These are phyloP conservation scores for Talaromyces ruber DNA, from an alignment of 495 filamentous ascomycete genomes.

Conservation along the genomic window DNA sequence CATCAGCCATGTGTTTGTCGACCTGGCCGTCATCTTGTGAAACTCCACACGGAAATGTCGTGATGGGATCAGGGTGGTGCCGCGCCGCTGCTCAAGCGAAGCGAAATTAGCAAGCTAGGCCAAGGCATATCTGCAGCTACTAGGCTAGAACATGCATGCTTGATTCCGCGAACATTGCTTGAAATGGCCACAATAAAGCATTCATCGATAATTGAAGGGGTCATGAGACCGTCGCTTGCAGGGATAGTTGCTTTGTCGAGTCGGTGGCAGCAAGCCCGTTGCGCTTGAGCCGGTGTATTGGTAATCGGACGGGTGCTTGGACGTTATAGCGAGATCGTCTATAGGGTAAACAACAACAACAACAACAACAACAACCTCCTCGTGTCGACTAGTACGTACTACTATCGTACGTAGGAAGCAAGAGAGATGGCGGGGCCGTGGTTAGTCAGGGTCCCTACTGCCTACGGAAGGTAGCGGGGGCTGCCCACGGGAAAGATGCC, in stretches of 20 bases:
- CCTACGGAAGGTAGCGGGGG: too few species aligned
- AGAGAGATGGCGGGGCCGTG: not conserved
- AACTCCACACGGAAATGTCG: not conserved
- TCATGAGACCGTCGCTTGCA: not conserved
- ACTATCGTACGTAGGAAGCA: not conserved
- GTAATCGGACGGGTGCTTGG: not conserved
- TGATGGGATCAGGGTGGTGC: not conserved
- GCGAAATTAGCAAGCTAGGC: not conserved
- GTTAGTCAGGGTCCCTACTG: too few species aligned
- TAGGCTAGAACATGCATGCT: not conserved
- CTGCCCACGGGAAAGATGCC: not conserved
- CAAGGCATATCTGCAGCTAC: not conserved
- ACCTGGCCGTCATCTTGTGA: not conserved
- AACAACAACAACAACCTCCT: too few species aligned
- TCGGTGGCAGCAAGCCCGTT: not conserved
- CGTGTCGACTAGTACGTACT: too few species aligned
- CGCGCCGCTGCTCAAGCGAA: not conserved
- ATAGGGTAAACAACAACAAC: not conserved
- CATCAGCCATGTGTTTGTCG: not conserved
- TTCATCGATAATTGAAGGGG: not conserved
- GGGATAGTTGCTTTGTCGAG: not conserved
- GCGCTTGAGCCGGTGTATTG: not conserved
- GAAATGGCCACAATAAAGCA: not conserved
- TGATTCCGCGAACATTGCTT: not conserved
- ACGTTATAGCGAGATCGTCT: not conserved